These are phyloP conservation scores for Trichoderma koningiopsis DNA, from an alignment of 2,329 filamentous ascomycete species.

Conservation along the genomic window DNA sequence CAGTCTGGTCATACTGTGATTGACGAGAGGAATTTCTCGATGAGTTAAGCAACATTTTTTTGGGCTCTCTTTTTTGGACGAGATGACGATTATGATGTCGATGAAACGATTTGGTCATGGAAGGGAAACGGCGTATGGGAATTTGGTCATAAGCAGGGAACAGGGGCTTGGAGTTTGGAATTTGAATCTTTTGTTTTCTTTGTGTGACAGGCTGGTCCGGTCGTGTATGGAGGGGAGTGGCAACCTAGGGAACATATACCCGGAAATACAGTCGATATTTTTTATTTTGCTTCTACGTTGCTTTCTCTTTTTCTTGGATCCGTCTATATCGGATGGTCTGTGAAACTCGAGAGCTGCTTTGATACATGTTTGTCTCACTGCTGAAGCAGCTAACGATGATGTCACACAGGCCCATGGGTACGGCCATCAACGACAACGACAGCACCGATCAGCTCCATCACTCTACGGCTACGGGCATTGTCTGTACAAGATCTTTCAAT, in stretches of 20 bases:
- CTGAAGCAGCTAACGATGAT: background rate
- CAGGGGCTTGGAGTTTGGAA: conserved; percentile 4
- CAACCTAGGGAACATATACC: conserved; percentile 1
- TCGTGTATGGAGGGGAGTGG: background rate
- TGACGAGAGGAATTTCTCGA: conserved; percentile 43
- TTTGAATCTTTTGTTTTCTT: background rate
- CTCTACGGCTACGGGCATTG: background rate
- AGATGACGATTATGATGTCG: background rate
- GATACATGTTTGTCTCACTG: background rate
- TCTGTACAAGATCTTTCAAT: background rate
- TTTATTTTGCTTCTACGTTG: background rate
- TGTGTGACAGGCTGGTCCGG: conserved; percentile 15
- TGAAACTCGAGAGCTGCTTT: background rate
- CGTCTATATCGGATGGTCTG: background rate
- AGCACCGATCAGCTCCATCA: background rate
- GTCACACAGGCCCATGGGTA: background rate
- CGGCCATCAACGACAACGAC: background rate
- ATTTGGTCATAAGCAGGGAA: conserved; percentile 17
- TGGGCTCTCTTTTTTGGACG: background rate
- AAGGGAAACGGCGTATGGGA: background rate
- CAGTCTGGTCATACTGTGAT: conserved; percentile 44
- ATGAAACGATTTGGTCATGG: background rate
- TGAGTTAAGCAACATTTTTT: conserved; percentile 19
- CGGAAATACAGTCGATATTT: conserved; percentile 19
- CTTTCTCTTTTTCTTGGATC: background rate